A percentile compares a stretch with the other conserved stretches of the same genome.
phyloP scores from a whole-genome alignment of 2,329 filamentous ascomycete species.

The Fusarium papillatum region DNA sequence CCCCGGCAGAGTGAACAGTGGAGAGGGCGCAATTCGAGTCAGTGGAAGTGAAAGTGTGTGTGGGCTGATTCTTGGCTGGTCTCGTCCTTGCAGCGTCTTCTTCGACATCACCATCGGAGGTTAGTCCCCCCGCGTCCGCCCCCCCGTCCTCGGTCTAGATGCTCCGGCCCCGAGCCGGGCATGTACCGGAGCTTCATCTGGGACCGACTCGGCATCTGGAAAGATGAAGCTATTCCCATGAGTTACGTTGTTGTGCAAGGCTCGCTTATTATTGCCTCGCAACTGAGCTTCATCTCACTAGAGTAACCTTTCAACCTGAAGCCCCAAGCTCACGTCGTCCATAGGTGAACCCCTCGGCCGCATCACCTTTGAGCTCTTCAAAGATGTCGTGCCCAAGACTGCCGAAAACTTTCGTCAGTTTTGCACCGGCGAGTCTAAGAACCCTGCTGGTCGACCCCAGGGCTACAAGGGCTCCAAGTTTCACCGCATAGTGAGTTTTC shows the following conservation, averaged over 20 bases:
- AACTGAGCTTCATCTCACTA: background rate
- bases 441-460: constrained; percentile 80
- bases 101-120: constrained; percentile 86
- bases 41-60: constrained; percentile 23
- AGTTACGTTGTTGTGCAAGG: background rate
- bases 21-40: constrained; percentile 34
- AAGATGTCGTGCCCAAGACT: constrained; percentile 85
- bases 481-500: constrained; percentile 84
- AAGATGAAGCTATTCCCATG: constrained; percentile 38
- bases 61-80: constrained; percentile 39
- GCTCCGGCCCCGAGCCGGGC: constrained; percentile 4
- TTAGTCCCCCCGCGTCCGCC: constrained; percentile 48
- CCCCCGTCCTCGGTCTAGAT: background rate
- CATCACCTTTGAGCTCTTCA: constrained; percentile 92
- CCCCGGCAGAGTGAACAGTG: constrained; percentile 22
- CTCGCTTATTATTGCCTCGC: background rate
- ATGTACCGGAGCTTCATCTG: background rate
- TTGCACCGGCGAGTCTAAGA: constrained; percentile 94
- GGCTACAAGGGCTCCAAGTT: constrained; percentile 97
- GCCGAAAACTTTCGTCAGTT: constrained; percentile 98
- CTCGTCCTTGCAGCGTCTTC: constrained; percentile 66
- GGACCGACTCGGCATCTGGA: background rate
- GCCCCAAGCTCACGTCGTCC: constrained; percentile 1
- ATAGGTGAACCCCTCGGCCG: constrained; percentile 88
- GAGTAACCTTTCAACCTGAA: background rate